phyloP scores from a whole-genome alignment of 352 stramenopile species.

The Phytophthora sp. region DNA sequence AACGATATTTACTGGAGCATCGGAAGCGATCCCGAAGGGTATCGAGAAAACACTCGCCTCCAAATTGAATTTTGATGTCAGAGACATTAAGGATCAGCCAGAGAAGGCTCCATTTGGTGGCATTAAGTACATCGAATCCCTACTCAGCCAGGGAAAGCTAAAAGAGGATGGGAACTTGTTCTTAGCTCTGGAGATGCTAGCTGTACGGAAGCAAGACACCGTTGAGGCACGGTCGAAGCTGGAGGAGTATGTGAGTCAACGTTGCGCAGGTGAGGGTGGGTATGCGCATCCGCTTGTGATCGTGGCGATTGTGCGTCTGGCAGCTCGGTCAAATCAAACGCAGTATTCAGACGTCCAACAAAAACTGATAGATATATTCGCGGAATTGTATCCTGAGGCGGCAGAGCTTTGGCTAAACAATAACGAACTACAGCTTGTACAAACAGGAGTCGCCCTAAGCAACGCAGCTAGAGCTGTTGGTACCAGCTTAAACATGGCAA shows the following conservation, averaged over 20 bases:
- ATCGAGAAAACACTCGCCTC: slow-evolving; percentile 50
- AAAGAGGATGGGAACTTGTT: slow-evolving; percentile 58
- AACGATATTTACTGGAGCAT: slow-evolving; percentile 39
- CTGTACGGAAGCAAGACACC: slow-evolving; percentile 47
- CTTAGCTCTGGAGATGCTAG: slow-evolving; percentile 57
- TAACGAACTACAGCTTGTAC: slow-evolving; percentile 32
- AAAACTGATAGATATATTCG: slow-evolving; percentile 59
- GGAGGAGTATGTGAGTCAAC: slow-evolving; percentile 44
- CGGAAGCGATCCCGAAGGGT: slow-evolving; percentile 37
- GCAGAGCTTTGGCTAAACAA: slow-evolving; percentile 50
- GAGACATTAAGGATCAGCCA: background rate
- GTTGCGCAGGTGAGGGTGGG: slow-evolving; percentile 4
- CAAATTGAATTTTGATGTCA: slow-evolving; percentile 44
- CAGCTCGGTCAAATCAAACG: slow-evolving; percentile 27
- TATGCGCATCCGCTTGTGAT: slow-evolving; percentile 64
- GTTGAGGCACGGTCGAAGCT: slow-evolving; percentile 38
- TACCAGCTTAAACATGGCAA: slow-evolving; percentile 14
- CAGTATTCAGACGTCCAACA: slow-evolving; percentile 26
- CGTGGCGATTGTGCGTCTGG: slow-evolving; percentile 53
- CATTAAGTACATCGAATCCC: slow-evolving; percentile 50
- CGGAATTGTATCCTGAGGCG: slow-evolving; percentile 60
- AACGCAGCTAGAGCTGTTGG: background rate
- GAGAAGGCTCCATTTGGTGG: slow-evolving; percentile 56
- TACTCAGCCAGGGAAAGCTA: slow-evolving; percentile 36
- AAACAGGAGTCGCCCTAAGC: background rate